Percentiles rank a stretch among this genome's conserved stretches.
phyloP scores from a whole-genome alignment of 2,329 filamentous ascomycete species.

The Macrophomina pseudophaseolina region DNA sequence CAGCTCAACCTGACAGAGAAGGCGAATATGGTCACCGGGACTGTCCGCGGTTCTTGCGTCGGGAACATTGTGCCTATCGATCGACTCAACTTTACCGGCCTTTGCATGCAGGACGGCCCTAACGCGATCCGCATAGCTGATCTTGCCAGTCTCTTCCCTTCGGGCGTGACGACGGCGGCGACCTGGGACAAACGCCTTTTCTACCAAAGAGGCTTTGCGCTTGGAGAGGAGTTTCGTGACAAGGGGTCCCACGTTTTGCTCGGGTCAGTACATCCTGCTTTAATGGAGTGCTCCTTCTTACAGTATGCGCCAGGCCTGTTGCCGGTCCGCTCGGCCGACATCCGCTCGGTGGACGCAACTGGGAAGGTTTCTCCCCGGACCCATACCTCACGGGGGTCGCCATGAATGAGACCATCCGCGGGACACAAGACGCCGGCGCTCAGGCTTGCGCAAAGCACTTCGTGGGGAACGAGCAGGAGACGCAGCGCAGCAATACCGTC shows the following conservation, averaged over 20 bases:
- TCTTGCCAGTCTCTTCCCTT: constrained; percentile 43
- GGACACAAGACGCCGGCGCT: constrained; percentile 51
- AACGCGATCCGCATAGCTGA: constrained; percentile 28
- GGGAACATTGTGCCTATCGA: constrained; percentile 44
- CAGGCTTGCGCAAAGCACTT: constrained; percentile 52
- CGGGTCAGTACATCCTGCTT: constrained; percentile 31
- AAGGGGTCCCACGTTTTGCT: constrained; percentile 49
- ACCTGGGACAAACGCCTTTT: constrained; percentile 46
- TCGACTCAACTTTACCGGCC: constrained; percentile 44
- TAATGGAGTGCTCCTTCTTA: background rate
- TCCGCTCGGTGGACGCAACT: constrained; percentile 52
- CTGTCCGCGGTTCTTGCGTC: constrained; percentile 29
- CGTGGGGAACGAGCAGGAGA: constrained; percentile 72
- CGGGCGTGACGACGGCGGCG: constrained; percentile 43
- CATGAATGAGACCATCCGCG: constrained; percentile 49
- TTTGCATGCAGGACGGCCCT: constrained; percentile 48
- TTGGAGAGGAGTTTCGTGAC: constrained; percentile 39
- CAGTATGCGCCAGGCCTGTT: constrained; percentile 36
- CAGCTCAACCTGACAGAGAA: constrained; percentile 46
- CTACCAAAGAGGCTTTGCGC: constrained; percentile 38
- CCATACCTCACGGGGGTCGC: constrained; percentile 53
- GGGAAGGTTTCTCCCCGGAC: constrained; percentile 56
- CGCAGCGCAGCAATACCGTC: constrained; percentile 42
- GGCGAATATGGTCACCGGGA: constrained; percentile 40
- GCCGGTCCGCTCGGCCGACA: constrained; percentile 50